Evolutionary conservation across 805 yeast species (phyloP), one percentile per base, ranked within the genome.

Genomic region (Cyberlindnera xylosilytica): DNA sequence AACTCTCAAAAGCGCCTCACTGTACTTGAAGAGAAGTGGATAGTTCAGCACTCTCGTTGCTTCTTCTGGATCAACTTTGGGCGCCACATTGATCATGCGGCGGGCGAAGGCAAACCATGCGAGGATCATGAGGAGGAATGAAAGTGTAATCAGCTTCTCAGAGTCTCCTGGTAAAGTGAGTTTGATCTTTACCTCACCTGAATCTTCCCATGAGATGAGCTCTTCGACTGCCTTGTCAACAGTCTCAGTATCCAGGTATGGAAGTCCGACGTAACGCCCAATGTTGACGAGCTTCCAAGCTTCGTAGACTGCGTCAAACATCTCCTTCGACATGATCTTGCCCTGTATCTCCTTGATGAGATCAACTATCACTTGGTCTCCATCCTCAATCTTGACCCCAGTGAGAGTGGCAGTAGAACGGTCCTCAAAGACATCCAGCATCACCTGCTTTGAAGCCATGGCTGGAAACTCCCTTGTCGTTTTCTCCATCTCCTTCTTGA

Each of bases 81-180:
- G 45, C 6, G 32, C 20, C 11, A 34, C 8, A n/a, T n/a, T n/a
- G n/a, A 41, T 28, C 3, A 29, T 27, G 2, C 33, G 20, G 15
- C 46, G 16, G 36, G 37, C 38, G 37, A 42, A 42, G 4, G 33
- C 20, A 13, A 30, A 17, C 46, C 46, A 42, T 1, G 36, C 42
- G 12, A 42, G 42, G 32, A 37, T 34, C 12, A 30, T 20, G 36
- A 42, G 27, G 23, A 42, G 28, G 26, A 34, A 38, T 2, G 46
- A 38, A 19, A 42, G 19, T 17, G 17, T 17, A 16, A 34, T 39
- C 4, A 42, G 17, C 36, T 42, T 42, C 6, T n/a, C 8, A n/a
- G 30, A 19, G 5, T 42, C 42, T 1, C 28, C 36, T 5, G 46
- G 46, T 3, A 42, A 24, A 1, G 4, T 12, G 15, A 42, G 18